phyloP scores from a whole-genome alignment of 352 stramenopile genomes.

The Globisporangium paddicum region DNA sequence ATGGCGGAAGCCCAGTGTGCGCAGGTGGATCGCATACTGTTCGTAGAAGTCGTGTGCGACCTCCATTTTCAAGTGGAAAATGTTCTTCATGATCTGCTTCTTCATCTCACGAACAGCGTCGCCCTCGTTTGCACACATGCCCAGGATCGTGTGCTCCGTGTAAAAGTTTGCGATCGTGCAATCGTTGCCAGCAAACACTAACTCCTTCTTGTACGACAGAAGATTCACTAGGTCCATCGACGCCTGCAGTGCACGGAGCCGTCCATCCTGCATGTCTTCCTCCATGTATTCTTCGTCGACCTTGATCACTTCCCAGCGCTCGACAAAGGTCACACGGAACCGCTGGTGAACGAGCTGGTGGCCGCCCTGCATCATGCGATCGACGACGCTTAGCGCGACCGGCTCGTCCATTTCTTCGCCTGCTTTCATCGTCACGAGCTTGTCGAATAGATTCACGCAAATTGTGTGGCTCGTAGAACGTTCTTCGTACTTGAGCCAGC shows the following conservation, averaged over 20 bases:
- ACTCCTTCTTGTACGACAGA: constrained; percentile 82
- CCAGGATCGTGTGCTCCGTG: constrained; percentile 67
- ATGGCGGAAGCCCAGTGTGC: constrained; percentile 58
- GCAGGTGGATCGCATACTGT: constrained; percentile 58
- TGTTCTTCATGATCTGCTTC: constrained; percentile 65
- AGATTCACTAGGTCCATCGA: constrained; percentile 84
- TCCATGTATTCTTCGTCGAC: constrained; percentile 44
- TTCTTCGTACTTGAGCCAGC: constrained; percentile 46
- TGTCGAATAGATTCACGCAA: constrained; percentile 41
- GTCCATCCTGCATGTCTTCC: constrained; percentile 38
- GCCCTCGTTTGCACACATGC: constrained; percentile 60
- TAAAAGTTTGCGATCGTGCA: constrained; percentile 69
- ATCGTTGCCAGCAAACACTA: constrained; percentile 76
- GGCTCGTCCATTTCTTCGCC: constrained; percentile 53
- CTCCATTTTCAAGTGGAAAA: constrained; percentile 61
- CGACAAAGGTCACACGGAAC: constrained; percentile 74
- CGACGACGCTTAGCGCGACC: constrained; percentile 42
- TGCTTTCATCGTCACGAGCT: constrained; percentile 30
- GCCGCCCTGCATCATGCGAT: constrained; percentile 48
- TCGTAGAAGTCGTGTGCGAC: constrained; percentile 71
- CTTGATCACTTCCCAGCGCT: constrained; percentile 62
- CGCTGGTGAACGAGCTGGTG: constrained; percentile 64
- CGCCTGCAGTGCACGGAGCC: constrained; percentile 46
- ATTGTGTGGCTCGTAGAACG: constrained; percentile 52
- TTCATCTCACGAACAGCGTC: constrained; percentile 61